These are phyloP conservation scores for Ophiocordyceps unilateralis DNA, from an alignment of 2,329 filamentous ascomycete genomes.

Conservation along the genomic window DNA sequence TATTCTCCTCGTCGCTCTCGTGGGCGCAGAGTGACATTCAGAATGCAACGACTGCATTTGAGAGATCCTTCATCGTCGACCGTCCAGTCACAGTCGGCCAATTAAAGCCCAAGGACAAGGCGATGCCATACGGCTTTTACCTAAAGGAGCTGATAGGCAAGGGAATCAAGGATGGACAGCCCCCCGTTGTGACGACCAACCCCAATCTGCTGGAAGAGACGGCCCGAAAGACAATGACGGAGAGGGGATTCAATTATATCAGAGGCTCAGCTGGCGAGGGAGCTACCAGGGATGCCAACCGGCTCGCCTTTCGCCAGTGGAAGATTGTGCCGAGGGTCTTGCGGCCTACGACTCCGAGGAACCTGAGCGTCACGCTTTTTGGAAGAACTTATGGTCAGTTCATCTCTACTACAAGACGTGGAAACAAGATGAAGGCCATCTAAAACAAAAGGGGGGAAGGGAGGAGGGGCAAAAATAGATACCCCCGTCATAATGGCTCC, in stretches of 20 bases:
- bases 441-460: neutral
- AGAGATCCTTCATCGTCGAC: neutral
- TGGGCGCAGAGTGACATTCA: neutral
- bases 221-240: slow-evolving; percentile 28
- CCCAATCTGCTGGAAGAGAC: slow-evolving; percentile 37
- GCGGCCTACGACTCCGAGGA: slow-evolving; percentile 22
- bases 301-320: slow-evolving; percentile 35
- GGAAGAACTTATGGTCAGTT: slow-evolving; percentile 24
- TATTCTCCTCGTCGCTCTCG: neutral
- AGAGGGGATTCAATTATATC: slow-evolving; percentile 39
- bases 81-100: neutral
- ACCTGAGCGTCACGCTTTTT: slow-evolving; percentile 35
- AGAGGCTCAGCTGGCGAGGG: slow-evolving; percentile 44
- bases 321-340: slow-evolving; percentile 36
- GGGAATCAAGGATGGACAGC: slow-evolving; percentile 28
- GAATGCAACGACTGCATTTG: neutral
- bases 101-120: neutral
- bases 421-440: too few relatives aligned
- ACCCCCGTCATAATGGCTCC: slow-evolving; percentile 41
- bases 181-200: slow-evolving; percentile 41
- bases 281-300: slow-evolving; percentile 43
- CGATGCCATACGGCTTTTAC: slow-evolving; percentile 20
- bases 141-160: slow-evolving; percentile 30
- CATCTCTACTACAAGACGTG: neutral
- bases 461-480: slow-evolving; percentile 3